A percentile compares a stretch with the other conserved stretches of the same genome.
phyloP scores from a whole-genome alignment of 73 alveolate species.

The Stentor roeselii region DNA sequence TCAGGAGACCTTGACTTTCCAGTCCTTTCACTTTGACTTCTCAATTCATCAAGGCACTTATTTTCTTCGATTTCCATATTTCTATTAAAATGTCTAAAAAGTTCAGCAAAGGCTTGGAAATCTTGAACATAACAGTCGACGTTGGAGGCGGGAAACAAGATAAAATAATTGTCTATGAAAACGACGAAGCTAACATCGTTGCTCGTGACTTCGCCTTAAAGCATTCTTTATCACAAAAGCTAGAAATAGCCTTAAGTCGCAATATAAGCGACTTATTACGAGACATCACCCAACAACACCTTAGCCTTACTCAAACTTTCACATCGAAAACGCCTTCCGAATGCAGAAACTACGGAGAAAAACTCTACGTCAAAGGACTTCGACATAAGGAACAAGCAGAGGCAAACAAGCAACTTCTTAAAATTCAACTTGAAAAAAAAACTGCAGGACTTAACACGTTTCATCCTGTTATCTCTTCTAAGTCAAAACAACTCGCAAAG shows the following conservation, averaged over 20 bases:
- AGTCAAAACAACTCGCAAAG: not conserved
- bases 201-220: slow-evolving; percentile 27
- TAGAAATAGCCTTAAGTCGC: not conserved
- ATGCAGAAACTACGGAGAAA: slow-evolving; percentile 12
- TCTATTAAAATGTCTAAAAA: no score
- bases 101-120: not conserved
- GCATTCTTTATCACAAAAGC: not conserved
- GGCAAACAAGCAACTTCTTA: not conserved
- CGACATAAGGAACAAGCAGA: not conserved
- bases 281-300: not conserved
- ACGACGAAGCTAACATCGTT: slow-evolving; percentile 3
- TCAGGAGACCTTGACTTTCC: no score
- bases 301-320: not conserved
- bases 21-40: no score
- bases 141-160: slow-evolving; percentile 28
- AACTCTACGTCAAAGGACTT: slow-evolving; percentile 16
- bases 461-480: not conserved
- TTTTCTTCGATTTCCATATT: no score
- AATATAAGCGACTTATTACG: not conserved
- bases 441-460: not conserved
- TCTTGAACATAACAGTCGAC: slow-evolving; percentile 23
- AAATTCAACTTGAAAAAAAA: not conserved
- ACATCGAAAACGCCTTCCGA: not conserved
- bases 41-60: no score
- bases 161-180: slow-evolving; percentile 15